Evolutionary conservation across 192 early-diverging fungal genomes (phyloP), one percentile per base, ranked within the genome.

Genomic region (Coemansia sp.): DNA sequence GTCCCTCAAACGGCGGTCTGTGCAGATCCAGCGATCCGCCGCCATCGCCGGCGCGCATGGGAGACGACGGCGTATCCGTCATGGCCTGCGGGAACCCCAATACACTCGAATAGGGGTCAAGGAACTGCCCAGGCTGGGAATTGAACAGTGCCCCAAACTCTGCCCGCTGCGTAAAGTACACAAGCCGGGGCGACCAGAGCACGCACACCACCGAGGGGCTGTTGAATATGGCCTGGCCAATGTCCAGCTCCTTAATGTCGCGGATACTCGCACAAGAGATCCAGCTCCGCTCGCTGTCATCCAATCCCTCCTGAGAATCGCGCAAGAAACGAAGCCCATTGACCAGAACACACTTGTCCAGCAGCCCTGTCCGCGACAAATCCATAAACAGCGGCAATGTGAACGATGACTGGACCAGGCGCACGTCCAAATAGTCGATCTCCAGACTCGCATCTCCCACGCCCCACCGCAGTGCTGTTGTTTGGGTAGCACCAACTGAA

Each of bases 131-230:
- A 12, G 58, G 29, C 13, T 18, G 38, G 32, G 38, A 32, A n/a
- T 42, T 48, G 17, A 30, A 29, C 33, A 67, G 47, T 32, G 51
- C 54, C n/a, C 60, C 38, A 47, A 60, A 56, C 28, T 47, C 64
- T 1, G 70, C 64, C 3, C 64, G 49, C 46, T 78, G 76, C 16
- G 60, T 72, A 58, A 73, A 78, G 38, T 78, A 78, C 35, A 78
- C 66, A 44, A 74, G 58, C 3, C 69, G 69, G 9, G 76, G 76
- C 36, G 70, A 67, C 64, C 60, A 73, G 34, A 78, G 35, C 13
- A 78, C 61, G 22, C 64, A 65, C 1, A 59, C 61, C 4, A 78
- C 59, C 30, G 51, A 56, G 1, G 70, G 60, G 28, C 45, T 49
- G 47, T 50, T 69, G 32, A 77, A 68, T 11, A 60, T 30, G 0